Evolutionary conservation across 495 filamentous ascomycete species (phyloP).

Genomic region (Hypoxylon perforatum): DNA sequence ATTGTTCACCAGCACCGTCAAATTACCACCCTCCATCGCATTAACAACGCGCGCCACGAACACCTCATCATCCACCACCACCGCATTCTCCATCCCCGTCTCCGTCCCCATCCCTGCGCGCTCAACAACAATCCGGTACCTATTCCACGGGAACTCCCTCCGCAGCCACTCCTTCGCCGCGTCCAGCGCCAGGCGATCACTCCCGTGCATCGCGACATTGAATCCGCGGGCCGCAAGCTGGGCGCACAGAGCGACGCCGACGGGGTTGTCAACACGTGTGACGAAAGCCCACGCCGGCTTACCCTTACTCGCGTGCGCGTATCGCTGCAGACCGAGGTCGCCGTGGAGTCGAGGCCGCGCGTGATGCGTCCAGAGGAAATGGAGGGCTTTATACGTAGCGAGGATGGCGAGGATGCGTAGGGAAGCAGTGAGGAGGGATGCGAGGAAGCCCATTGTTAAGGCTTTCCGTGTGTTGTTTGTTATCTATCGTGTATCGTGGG

Average conservation of each 20-base stretch:
- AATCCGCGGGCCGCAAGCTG: conserved; percentile 65
- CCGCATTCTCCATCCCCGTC: no score
- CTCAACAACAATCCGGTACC: background rate
- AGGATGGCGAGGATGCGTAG: conserved; percentile 5
- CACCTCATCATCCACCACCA: no score
- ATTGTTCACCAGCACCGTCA: conserved; percentile 43
- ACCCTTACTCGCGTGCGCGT: conserved; percentile 36
- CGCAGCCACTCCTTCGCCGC: background rate
- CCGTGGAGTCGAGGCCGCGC: background rate
- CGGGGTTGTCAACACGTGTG: conserved; percentile 65
- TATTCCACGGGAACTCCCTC: background rate
- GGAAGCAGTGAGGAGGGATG: conserved; percentile 9
- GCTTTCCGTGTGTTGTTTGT: no score
- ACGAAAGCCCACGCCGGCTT: conserved; percentile 65
- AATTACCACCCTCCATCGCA: background rate
- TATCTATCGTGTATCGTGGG: no score
- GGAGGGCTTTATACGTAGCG: background rate
- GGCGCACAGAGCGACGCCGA: conserved; percentile 60
- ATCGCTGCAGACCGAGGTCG: conserved; percentile 21
- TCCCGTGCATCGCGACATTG: conserved; percentile 67
- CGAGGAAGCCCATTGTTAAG: conserved; percentile 13
- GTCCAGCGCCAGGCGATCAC: conserved; percentile 42
- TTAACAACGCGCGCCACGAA: background rate
- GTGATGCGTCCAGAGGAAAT: background rate
- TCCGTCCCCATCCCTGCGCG: background rate